Evolutionary conservation across 108 stramenopile species (phyloP).

Genomic region (Nitzschia sp.): DNA sequence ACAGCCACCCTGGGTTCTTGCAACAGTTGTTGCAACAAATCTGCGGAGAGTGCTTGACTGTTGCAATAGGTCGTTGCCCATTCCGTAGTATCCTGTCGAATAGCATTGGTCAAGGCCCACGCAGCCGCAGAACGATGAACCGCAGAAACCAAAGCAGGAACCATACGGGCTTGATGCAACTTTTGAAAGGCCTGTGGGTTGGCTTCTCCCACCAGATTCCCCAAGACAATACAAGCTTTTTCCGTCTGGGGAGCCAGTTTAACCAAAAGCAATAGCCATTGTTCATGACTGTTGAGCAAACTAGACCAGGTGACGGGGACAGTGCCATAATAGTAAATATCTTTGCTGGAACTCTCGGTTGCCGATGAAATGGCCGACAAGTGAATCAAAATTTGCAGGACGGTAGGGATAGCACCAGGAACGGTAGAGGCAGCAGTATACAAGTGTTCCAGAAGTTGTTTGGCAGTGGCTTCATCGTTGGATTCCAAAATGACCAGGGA

Average conservation of each 20-base stretch:
- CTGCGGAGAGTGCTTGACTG: constrained; percentile 23
- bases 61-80: constrained; percentile 31
- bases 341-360: neutral
- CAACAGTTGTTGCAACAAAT: constrained; percentile 23
- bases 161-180: constrained; percentile 19
- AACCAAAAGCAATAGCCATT: constrained; percentile 18
- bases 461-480: neutral
- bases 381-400: constrained; percentile 4
- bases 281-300: constrained; percentile 8
- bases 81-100: constrained; percentile 34
- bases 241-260: constrained; percentile 20
- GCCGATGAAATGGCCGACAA: constrained; percentile 14
- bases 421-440: neutral
- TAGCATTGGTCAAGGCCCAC: constrained; percentile 42
- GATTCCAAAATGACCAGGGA: constrained; percentile 6
- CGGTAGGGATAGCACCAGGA: neutral
- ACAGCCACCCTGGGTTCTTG: constrained; percentile 21
- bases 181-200: constrained; percentile 7
- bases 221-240: constrained; percentile 19
- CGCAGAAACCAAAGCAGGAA: constrained; percentile 15
- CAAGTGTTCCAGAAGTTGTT: constrained; percentile 5
- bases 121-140: constrained; percentile 25
- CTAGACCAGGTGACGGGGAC: constrained; percentile 22
- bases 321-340: constrained; percentile 20
- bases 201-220: constrained; percentile 35